Base-by-base conservation (phyloP, 2,329 filamentous ascomycete genomes). In the Thielaviopsis ethacetica region DNA sequence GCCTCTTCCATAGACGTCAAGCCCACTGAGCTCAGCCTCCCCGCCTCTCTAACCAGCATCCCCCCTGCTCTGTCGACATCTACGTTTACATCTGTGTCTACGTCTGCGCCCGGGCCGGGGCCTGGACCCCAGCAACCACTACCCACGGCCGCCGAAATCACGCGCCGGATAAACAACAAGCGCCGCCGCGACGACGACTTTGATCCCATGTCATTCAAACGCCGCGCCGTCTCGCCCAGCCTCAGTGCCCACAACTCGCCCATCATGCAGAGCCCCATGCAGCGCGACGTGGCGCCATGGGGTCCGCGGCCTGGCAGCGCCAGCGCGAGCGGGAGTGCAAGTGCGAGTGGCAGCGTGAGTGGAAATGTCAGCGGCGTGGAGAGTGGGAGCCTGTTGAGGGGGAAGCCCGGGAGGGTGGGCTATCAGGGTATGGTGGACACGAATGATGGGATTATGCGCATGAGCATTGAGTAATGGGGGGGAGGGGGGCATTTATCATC, bases 351-450 rank as follows among this genome's bases (percentile, higher is more conserved):
- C 3, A 76, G 75, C 59, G 69, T 70, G 24, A 66, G 65, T 30
- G 67, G 67, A 2, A 67, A 57, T 62, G 55, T 65, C 56, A 61
- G 68, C 26, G 64, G 67, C 60, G 64, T 52, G 63, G 66, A 61
- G 59, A 64, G 66, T 52, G 66, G 66, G 24, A 47, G 72, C 75
- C 10, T 65, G 63, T 13, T 56, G 78, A 77, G 59, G 75, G 79
- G 65, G 73, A 76, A 77, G 65, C 79, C 77, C 68, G 84, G 75
- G 63, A 71, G 88, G 38, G 76, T 95, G 15, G 89, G 89, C 9
- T 78, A 94, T 64, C 91, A 96, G 71, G 89, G 91, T 1, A 96
- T 97, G 91, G 86, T 82, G 19, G 91, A 96, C 71, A 91, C 91
- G n/a, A 89, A 89, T 68, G 91, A 96, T 69, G 88, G 90, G 1